Percentiles rank a stretch among this genome's conserved stretches.
Conservation (phyloP, 352 stramenopile genomes). For the Phytophthora europaea region DNA sequence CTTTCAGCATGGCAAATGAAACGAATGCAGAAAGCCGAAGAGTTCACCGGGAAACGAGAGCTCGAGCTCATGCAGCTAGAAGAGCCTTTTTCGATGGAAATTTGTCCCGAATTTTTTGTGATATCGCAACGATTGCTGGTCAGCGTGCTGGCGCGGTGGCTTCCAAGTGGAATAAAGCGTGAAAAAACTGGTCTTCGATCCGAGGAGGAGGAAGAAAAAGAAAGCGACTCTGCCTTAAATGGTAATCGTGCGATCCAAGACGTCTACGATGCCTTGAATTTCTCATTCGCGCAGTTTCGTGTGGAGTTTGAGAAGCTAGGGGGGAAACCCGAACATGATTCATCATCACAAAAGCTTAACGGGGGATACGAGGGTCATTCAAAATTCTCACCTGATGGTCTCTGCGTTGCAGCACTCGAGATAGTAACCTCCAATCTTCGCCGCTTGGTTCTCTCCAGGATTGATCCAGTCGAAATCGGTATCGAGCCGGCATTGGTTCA, state of each 20-base stretch:
- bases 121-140: conserved; percentile 75
- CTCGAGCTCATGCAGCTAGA: conserved; percentile 82
- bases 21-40: conserved; percentile 88
- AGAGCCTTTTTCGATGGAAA: conserved; percentile 87
- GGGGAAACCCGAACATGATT: not conserved
- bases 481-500: conserved; percentile 52
- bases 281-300: conserved; percentile 34
- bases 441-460: conserved; percentile 79
- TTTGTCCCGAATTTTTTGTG: conserved; percentile 79
- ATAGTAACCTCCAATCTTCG: conserved; percentile 86
- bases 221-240: conserved; percentile 12
- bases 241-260: conserved; percentile 17
- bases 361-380: conserved; percentile 10
- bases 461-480: conserved; percentile 81
- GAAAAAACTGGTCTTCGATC: conserved; percentile 6
- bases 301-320: conserved; percentile 4
- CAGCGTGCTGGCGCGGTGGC: conserved; percentile 69
- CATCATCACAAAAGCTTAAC: conserved; percentile 5
- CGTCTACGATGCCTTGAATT: conserved; percentile 36
- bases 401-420: conserved; percentile 80
- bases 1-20: conserved; percentile 92
- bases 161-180: conserved; percentile 30
- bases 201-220: conserved; percentile 35
- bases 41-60: conserved; percentile 75
- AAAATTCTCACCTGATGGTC: conserved; percentile 60